Conservation (phyloP, 2,329 filamentous ascomycete species). For the Scedosporium minutisporum region DNA sequence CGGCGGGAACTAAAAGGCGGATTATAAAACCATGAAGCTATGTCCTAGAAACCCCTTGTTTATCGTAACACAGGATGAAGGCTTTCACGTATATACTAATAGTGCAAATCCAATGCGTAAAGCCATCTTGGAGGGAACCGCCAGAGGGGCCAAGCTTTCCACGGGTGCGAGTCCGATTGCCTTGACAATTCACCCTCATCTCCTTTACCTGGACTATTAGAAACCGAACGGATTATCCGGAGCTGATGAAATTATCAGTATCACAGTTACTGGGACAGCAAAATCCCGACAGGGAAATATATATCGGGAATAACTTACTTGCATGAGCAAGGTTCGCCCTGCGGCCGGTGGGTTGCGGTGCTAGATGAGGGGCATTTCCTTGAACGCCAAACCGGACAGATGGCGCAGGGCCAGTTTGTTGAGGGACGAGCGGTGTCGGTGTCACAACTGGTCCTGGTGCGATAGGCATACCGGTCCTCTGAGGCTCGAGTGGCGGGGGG, state of each 20-base stretch:
- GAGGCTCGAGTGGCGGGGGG: constrained; percentile 50
- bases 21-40: too few relatives aligned
- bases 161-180: too few relatives aligned
- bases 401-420: constrained; percentile 60
- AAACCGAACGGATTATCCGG: constrained; percentile 47
- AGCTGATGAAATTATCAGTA: constrained; percentile 20
- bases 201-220: constrained; percentile 14
- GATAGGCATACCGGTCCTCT: constrained; percentile 41
- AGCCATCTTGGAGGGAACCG: too few relatives aligned
- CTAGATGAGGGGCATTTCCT: constrained; percentile 62
- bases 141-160: too few relatives aligned
- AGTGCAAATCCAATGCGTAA: too few relatives aligned
- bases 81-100: too few relatives aligned
- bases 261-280: not conserved
- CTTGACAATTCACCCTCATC: too few relatives aligned
- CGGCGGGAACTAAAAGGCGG: too few relatives aligned
- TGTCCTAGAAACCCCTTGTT: too few relatives aligned
- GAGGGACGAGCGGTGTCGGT: constrained; percentile 15
- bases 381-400: constrained; percentile 81
- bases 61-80: too few relatives aligned
- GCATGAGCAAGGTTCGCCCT: constrained; percentile 88
- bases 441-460: not conserved
- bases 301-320: constrained; percentile 57
- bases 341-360: constrained; percentile 77
- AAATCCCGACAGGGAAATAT: not conserved